Percentiles rank a stretch among this genome's conserved stretches.
Conservation (phyloP, 345 rosid species). For the Populus nigra region DNA sequence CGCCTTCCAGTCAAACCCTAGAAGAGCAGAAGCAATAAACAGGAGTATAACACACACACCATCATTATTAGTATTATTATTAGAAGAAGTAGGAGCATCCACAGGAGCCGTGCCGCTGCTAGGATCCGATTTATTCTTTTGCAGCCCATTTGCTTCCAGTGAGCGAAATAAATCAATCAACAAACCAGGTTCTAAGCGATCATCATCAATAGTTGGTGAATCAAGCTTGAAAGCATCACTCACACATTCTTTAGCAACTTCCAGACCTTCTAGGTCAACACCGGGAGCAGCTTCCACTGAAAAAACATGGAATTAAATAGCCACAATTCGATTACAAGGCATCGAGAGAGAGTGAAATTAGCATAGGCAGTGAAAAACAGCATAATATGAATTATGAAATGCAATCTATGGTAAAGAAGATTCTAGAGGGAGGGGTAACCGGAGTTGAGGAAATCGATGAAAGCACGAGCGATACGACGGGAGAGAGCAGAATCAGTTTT, state of each 20-base stretch:
- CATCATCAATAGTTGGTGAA: slow-evolving; percentile 26
- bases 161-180: slow-evolving; percentile 56
- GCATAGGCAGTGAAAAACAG: too few relatives aligned
- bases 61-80: background rate
- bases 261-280: slow-evolving; percentile 75
- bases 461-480: slow-evolving; percentile 66
- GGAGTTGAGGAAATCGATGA: slow-evolving; percentile 70
- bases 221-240: slow-evolving; percentile 51
- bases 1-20: background rate
- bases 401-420: background rate
- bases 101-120: background rate
- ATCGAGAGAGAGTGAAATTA: too few relatives aligned
- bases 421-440: slow-evolving; percentile 36
- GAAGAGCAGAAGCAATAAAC: background rate
- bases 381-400: too few relatives aligned
- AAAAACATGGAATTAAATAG: background rate
- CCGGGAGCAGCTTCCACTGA: slow-evolving; percentile 69
- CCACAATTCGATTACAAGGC: background rate
- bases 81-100: background rate
- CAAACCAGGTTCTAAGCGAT: slow-evolving; percentile 38
- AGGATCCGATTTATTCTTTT: background rate
- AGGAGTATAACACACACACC: background rate
- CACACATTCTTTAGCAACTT: slow-evolving; percentile 76
- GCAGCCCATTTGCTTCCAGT: slow-evolving; percentile 29
- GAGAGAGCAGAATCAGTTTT: slow-evolving; percentile 61